Conservation (phyloP, 768 basidiomycete species). For the Pisolithus orientalis region DNA sequence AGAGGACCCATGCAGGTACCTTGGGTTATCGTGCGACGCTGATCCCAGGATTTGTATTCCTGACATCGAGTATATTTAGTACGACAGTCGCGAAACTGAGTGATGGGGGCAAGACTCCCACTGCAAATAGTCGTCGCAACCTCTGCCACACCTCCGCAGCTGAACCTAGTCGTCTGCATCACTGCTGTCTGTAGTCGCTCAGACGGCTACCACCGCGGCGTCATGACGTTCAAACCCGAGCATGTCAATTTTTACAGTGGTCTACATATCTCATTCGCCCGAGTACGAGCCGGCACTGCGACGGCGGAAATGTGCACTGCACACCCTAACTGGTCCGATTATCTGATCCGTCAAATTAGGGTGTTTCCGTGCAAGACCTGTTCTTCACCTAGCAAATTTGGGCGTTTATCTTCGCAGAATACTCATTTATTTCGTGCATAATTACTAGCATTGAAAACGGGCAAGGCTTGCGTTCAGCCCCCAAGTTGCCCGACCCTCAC, state of each 20-base stretch:
- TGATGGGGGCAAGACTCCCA: constrained; percentile 37
- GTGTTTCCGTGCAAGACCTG: too few species aligned
- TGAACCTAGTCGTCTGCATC: constrained; percentile 1
- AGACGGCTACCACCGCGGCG: constrained; percentile 38
- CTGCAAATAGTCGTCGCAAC: constrained; percentile 30
- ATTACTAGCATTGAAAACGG: too few species aligned
- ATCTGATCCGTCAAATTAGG: too few species aligned
- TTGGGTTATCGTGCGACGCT: background rate
- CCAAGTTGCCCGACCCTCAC: too few species aligned
- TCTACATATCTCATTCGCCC: too few species aligned
- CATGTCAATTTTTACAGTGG: constrained; percentile 12
- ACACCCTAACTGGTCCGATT: too few species aligned
- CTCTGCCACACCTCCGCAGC: constrained; percentile 27
- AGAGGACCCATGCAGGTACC: constrained; percentile 45
- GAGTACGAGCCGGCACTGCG: too few species aligned
- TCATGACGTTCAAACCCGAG: constrained; percentile 31
- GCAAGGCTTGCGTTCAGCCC: too few species aligned
- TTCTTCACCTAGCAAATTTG: too few species aligned
- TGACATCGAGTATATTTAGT: constrained; percentile 14
- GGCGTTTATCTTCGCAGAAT: too few species aligned
- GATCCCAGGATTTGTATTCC: constrained; percentile 1
- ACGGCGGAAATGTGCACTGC: too few species aligned
- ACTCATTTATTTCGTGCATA: too few species aligned
- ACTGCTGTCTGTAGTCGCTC: constrained; percentile 21
- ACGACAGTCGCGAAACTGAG: constrained; percentile 22